These are phyloP conservation scores for Colletotrichum zoysiae DNA, from an alignment of 2,329 filamentous ascomycete genomes.

Conservation along the genomic window DNA sequence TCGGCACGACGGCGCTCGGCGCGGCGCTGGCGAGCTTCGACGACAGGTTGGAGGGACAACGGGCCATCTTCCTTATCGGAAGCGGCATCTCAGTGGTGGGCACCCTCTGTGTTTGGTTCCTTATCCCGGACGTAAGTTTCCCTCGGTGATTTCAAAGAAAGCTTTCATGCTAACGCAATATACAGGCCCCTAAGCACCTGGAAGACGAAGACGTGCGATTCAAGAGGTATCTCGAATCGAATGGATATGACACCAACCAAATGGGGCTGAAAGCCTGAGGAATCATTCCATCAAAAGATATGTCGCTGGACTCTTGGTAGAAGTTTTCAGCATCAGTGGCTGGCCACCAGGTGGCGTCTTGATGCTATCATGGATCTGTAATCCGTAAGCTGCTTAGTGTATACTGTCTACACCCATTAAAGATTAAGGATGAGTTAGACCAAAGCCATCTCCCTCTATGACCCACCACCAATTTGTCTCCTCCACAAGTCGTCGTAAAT, in stretches of 20 bases:
- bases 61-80: slow-evolving; percentile 47
- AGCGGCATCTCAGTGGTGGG: slow-evolving; percentile 46
- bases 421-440: not conserved
- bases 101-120: slow-evolving; percentile 45
- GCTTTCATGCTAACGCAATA: not conserved
- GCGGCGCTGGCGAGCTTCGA: slow-evolving; percentile 39
- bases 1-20: slow-evolving; percentile 56
- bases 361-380: rapidly evolving
- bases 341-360: too few relatives aligned
- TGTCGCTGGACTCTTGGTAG: not conserved
- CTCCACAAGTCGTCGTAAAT: slow-evolving; percentile 66
- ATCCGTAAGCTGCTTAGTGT: too few relatives aligned
- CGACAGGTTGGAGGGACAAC: slow-evolving; percentile 44
- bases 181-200: slow-evolving; percentile 42
- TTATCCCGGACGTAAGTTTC: slow-evolving; percentile 44
- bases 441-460: not conserved
- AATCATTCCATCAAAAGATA: not conserved
- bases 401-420: too few relatives aligned
- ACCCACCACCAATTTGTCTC: slow-evolving; percentile 52
- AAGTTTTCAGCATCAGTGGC: not conserved
- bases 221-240: slow-evolving; percentile 42
- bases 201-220: slow-evolving; percentile 45
- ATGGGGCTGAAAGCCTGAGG: slow-evolving; percentile 42
- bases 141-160: too few relatives aligned
- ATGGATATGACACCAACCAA: slow-evolving; percentile 42